Evolutionary conservation across 139 green algal species (phyloP), one percentile per base, ranked within the genome.

Genomic region (Chlamydomonas asymmetrica): DNA sequence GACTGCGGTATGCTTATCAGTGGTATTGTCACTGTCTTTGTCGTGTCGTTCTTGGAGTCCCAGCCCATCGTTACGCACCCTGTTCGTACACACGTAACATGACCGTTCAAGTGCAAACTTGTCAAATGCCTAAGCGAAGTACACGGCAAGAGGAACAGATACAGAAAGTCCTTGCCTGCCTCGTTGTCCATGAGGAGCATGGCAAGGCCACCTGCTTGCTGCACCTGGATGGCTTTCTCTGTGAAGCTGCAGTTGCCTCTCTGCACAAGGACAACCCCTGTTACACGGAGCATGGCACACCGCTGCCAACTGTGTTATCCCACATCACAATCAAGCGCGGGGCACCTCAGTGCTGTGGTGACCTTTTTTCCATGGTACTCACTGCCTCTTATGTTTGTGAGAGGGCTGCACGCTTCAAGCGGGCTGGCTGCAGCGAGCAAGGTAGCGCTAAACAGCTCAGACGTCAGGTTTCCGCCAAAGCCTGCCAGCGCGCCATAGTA

Each of bases 221-320:
- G 63, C 38, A 90, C 65, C n/a, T 72, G 59, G 16, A 8, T 8
- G 0, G 85, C 89, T 72, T 95, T 95, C 25, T 85, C 75, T 0
- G 70, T 45, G 71, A 95, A 95, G 18, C 57, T 80, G 73, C 91
- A 95, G 73, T 74, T 80, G 59, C 90, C 90, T 4, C 89, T 83
- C 38, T 78, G 23, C 41, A 92, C 91, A 23, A 95, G 59, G 13
- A 86, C 79, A 1, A 69, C 64, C 1, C 62, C 32, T 34, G 79
- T 79, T 76, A 60, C 13, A 23, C 32, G 49, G 18, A 27, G 31
- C 5, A 45, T 52, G 45, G 45, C 45, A 16, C 45, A 16, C 13
- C 18, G 45, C 45, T 52, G 45, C 18, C 13, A 13, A 52, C 45
- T 25, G 45, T 52, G 45, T 52, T n/a, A n/a, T n/a, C n/a, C n/a